Evolutionary conservation across 2,329 filamentous ascomycete species (phyloP).

Genomic region (Verticillium nonalfalfae): DNA sequence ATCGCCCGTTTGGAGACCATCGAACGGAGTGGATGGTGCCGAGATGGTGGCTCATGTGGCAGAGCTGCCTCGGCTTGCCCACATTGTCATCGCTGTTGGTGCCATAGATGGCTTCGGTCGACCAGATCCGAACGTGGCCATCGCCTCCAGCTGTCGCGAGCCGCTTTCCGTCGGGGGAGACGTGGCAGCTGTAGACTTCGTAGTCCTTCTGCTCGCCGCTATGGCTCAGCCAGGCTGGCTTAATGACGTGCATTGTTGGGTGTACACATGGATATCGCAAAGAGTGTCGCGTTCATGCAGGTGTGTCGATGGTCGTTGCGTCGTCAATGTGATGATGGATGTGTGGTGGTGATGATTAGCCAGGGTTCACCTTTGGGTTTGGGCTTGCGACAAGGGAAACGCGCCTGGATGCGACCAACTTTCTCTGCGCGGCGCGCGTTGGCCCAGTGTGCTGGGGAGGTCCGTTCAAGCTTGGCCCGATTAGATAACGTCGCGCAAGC

Average conservation of each 20-base stretch:
- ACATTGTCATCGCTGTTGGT: constrained; percentile 20
- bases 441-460: background rate
- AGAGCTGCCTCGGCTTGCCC: constrained; percentile 80
- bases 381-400: background rate
- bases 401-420: background rate
- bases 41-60: constrained; percentile 96
- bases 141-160: constrained; percentile 95
- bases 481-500: background rate
- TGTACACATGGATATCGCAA: background rate
- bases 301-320: background rate
- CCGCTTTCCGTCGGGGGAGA: constrained; percentile 84
- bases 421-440: background rate
- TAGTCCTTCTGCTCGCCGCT: constrained; percentile 97
- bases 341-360: background rate
- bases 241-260: constrained; percentile 73
- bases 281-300: background rate
- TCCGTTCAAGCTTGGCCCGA: background rate
- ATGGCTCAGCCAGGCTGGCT: constrained; percentile 93
- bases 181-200: constrained; percentile 96
- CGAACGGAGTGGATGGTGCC: constrained; percentile 96
- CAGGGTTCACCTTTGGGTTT: background rate
- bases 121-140: constrained; percentile 97
- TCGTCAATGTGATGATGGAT: background rate
- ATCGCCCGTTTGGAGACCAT: constrained; percentile 92
- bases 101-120: constrained; percentile 85